These are phyloP conservation scores for Macrotyloma uniflorum DNA, from an alignment of 306 rosid species.

Conservation along the genomic window DNA sequence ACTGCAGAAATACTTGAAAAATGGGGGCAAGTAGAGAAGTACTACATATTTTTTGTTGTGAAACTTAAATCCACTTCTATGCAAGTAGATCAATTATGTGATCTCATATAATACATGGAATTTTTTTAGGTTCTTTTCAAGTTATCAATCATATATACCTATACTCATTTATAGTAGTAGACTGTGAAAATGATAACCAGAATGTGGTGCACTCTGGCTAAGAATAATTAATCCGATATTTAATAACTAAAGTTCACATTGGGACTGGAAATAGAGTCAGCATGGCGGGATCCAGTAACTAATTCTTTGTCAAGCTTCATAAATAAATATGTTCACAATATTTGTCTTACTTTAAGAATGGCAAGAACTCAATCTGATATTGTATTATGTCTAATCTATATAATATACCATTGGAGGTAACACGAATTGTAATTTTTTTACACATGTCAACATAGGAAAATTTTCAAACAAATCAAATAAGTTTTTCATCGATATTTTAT, in stretches of 20 bases:
- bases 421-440: too few relatives aligned
- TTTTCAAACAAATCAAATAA: too few relatives aligned
- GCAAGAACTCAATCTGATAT: background rate
- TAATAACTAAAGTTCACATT: constrained; percentile 3
- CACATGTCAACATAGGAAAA: too few relatives aligned
- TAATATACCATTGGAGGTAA: too few relatives aligned
- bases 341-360: constrained; percentile 13
- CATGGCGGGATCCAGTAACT: background rate
- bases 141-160: background rate
- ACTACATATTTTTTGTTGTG: background rate
- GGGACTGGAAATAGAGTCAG: background rate
- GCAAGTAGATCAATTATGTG: background rate
- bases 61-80: background rate
- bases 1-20: background rate
- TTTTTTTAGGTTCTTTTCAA: background rate
- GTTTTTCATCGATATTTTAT: too few relatives aligned
- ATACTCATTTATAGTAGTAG: background rate
- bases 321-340: background rate
- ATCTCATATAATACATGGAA: background rate
- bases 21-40: background rate
- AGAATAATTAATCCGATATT: background rate
- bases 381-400: background rate
- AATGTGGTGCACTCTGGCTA: background rate
- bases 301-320: constrained; percentile 19
- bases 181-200: background rate